Percentiles rank a stretch among this genome's conserved stretches.
These are phyloP conservation scores for Camelina hispida DNA, from an alignment of 345 rosid species.

Conservation along the genomic window DNA sequence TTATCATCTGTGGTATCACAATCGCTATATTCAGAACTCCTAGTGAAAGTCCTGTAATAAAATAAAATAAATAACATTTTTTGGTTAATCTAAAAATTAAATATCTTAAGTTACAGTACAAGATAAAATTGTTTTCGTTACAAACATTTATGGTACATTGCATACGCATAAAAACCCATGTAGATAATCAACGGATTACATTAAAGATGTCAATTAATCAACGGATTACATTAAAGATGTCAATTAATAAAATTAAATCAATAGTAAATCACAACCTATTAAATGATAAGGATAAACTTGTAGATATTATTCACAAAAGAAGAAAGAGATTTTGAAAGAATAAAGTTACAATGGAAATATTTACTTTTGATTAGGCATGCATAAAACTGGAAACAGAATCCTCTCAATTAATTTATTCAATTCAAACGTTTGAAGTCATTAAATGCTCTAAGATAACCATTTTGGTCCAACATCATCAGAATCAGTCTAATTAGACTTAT, in stretches of 20 bases:
- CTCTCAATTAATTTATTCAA: constrained; percentile 9
- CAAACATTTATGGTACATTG: background rate
- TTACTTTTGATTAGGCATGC: background rate
- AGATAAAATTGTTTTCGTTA: background rate
- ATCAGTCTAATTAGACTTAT: background rate
- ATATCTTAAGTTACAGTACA: background rate
- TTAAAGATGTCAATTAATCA: background rate
- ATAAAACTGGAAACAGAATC: constrained; percentile 24
- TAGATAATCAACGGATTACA: background rate
- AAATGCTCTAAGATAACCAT: constrained; percentile 11
- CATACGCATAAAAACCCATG: background rate
- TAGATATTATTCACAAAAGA: background rate
- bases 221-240: background rate
- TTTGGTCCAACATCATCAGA: background rate
- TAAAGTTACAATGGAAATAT: background rate
- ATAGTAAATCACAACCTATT: background rate
- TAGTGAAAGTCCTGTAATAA: constrained; percentile 67
- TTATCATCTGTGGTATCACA: constrained; percentile 67
- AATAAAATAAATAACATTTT: background rate
- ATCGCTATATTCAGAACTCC: constrained; percentile 84
- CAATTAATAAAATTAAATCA: background rate
- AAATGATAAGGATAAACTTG: constrained; percentile 21
- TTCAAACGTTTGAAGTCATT: constrained; percentile 19
- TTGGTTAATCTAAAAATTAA: background rate
- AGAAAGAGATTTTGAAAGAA: background rate